phyloP scores from a whole-genome alignment of 768 basidiomycete genomes.

The Suillus subluteus region DNA sequence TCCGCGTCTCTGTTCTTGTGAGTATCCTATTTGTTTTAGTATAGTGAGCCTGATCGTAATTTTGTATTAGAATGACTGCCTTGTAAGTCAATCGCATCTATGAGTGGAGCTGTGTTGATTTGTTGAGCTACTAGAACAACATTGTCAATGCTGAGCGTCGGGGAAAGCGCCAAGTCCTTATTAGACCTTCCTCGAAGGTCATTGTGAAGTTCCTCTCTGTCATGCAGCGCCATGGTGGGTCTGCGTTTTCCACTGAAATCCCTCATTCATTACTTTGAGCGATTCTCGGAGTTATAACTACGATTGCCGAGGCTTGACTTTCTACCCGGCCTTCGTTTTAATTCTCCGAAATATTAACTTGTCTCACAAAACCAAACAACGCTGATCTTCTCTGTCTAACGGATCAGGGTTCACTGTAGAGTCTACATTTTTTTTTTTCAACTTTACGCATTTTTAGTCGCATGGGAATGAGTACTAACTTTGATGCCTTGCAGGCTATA shows the following conservation, averaged over 20 bases:
- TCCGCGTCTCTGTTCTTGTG: slow-evolving; percentile 84
- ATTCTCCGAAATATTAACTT: slow-evolving; percentile 72
- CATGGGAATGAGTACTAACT: slow-evolving; percentile 29
- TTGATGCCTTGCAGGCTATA: slow-evolving; percentile 72
- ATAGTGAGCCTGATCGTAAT: background rate
- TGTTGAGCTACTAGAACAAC: slow-evolving; percentile 70
- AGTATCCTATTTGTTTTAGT: slow-evolving; percentile 24
- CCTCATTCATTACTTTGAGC: slow-evolving; percentile 41
- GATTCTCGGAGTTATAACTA: slow-evolving; percentile 82
- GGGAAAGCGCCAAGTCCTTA: slow-evolving; percentile 98
- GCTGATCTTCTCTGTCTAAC: slow-evolving; percentile 21
- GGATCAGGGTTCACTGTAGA: slow-evolving; percentile 37
- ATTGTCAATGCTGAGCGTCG: slow-evolving; percentile 99
- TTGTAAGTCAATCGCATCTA: slow-evolving; percentile 35
- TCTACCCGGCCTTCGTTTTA: slow-evolving; percentile 82
- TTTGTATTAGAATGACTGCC: slow-evolving; percentile 57
- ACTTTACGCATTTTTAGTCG: slow-evolving; percentile 40
- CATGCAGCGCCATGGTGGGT: slow-evolving; percentile 98
- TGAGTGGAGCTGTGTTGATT: background rate
- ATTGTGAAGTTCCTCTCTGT: slow-evolving; percentile 96
- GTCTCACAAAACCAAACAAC: slow-evolving; percentile 68
- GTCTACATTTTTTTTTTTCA: slow-evolving; percentile 25
- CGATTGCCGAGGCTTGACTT: slow-evolving; percentile 60
- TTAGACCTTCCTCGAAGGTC: slow-evolving; percentile 97
- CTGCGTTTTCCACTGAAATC: background rate